Percentiles rank a stretch among this genome's conserved stretches.
Evolutionary conservation across 2,329 filamentous ascomycete genomes (phyloP).

Genomic region (Trichoderma atrobrunneum): DNA sequence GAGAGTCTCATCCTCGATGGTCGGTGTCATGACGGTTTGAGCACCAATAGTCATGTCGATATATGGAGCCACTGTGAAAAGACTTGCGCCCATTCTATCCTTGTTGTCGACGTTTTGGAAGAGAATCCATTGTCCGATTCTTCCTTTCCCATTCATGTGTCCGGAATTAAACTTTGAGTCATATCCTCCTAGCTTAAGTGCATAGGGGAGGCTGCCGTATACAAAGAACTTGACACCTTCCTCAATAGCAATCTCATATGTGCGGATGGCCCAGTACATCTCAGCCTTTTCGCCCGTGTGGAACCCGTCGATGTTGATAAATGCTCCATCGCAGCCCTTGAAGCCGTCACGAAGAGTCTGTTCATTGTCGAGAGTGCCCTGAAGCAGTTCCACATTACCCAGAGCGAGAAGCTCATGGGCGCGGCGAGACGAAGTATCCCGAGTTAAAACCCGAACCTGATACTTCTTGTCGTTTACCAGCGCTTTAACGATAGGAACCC

Average conservation of each 20-base stretch:
- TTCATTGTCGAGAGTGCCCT: neutral
- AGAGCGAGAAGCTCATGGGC: neutral
- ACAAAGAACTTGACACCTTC: constrained; percentile 1
- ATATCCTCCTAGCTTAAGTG: neutral
- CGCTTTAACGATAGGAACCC: neutral
- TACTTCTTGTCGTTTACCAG: neutral
- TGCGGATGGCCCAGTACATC: constrained; percentile 1
- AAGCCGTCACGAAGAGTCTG: neutral
- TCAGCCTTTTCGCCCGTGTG: neutral
- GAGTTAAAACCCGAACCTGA: neutral
- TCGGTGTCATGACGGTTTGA: neutral
- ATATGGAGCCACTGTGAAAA: neutral
- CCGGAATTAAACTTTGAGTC: neutral
- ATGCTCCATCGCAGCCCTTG: neutral
- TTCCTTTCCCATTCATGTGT: neutral
- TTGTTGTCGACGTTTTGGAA: neutral
- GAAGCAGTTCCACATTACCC: neutral
- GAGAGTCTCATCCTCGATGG: neutral
- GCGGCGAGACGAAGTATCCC: neutral
- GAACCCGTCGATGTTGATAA: neutral
- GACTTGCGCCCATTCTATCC: neutral
- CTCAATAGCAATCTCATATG: constrained; percentile 3
- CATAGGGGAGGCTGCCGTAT: neutral
- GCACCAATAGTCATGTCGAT: neutral
- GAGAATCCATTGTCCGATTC: neutral